Base-by-base conservation (phyloP, 108 stramenopile species). In the Conticribra weissflogii region DNA sequence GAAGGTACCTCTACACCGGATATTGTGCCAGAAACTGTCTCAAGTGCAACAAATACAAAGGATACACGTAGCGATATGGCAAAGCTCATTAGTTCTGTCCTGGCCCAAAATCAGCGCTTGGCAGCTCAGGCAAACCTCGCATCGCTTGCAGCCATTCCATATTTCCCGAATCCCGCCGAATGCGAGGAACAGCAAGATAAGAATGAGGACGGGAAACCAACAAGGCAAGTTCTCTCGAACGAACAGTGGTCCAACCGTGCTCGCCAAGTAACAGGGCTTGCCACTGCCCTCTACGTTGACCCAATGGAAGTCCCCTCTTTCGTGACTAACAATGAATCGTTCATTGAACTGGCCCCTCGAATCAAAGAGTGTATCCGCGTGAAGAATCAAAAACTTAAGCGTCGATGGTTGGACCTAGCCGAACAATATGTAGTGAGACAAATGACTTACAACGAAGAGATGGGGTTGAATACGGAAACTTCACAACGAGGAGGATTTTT, bases 371-470 rank as follows among this genome's bases (percentile, higher is more conserved):
- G 67, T 46, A 78, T 95, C n/a, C 76, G 86, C 22, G 56, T 62
- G 51, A 80, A 83, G 55, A 82, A 91, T 32, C 33, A 66, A 48
- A 84, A 80, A 31, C 80, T 92, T 0, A 63, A 75, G 12, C 45
- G 77, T 28, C 65, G 88, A 17, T 90, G 90, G 87, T 63, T 44
- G 18, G 82, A 77, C 29, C 80, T 95, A 4, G 90, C 88, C 0
- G 79, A 77, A 32, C 90, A 95, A 59, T 95, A 90, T 66, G 88
- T 85, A 18, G 81, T 83, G 14, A 55, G 91, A 41, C 79, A 83
- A 46, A 47, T 81, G 32, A 59, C 83, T 0, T 89, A 86, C 64
- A 78, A 85, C 31, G 84, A 54, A 50, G 65, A 71, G 19, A 66
- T 33, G 9, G 78, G 71, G n/a, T 63, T 54, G 51, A 70, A 65